phyloP scores from a whole-genome alignment of 305 asterid genomes.

The Ilex paraguariensis region DNA sequence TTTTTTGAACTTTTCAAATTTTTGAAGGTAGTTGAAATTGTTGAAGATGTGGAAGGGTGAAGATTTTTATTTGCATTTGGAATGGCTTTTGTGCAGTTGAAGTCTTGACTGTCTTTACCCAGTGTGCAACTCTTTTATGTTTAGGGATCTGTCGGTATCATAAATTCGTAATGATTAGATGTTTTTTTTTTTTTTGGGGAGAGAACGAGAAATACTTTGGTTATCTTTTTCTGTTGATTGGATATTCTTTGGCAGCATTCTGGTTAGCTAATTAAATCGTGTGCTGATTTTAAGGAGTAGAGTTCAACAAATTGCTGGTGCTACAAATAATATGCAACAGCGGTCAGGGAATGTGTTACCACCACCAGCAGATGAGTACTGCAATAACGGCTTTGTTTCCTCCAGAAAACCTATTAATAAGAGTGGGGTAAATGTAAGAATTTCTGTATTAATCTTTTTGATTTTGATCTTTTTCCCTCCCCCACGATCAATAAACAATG shows the following conservation, averaged over 20 bases:
- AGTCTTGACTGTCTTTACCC: too few species aligned
- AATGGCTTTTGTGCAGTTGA: too few species aligned
- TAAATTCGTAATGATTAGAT: slow-evolving; percentile 4
- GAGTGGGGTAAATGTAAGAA: slow-evolving; percentile 62
- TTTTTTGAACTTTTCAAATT: too few species aligned
- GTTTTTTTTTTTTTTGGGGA: slow-evolving; percentile 8
- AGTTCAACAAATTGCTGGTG: slow-evolving; percentile 69
- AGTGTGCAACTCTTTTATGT: not conserved
- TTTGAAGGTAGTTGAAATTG: too few species aligned
- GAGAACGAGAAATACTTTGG: too few species aligned
- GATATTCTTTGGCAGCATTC: slow-evolving; percentile 13
- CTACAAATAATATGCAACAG: slow-evolving; percentile 55
- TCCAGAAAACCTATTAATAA: slow-evolving; percentile 49
- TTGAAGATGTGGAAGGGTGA: too few species aligned
- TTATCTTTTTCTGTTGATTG: slow-evolving; percentile 2
- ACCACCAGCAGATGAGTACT: slow-evolving; percentile 80
- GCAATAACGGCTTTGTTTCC: slow-evolving; percentile 47
- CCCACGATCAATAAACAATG: not conserved
- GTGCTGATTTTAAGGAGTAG: slow-evolving; percentile 55
- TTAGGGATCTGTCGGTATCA: not conserved
- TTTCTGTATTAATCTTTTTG: slow-evolving; percentile 8
- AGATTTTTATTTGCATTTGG: too few species aligned
- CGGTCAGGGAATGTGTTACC: slow-evolving; percentile 83
- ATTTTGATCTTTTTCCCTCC: not conserved
- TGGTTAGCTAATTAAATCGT: slow-evolving; percentile 28